phyloP scores from a whole-genome alignment of 495 filamentous ascomycete species.

The Penicillium samsonianum region DNA sequence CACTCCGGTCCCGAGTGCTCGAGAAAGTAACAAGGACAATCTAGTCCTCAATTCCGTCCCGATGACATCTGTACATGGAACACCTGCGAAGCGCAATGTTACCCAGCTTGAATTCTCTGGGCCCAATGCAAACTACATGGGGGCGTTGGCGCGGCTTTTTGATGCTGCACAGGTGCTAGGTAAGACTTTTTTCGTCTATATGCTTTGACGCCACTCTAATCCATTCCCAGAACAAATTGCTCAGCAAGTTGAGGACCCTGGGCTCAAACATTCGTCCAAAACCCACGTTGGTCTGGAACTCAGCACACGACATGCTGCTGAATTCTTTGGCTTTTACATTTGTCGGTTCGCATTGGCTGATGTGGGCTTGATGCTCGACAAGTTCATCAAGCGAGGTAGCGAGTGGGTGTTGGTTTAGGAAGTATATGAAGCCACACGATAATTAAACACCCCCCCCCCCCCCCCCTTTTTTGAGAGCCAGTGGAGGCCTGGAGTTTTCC shows the following conservation, averaged over 20 bases:
- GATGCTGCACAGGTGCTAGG: constrained; percentile 93
- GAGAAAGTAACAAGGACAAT: constrained; percentile 59
- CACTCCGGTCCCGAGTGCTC: constrained; percentile 31
- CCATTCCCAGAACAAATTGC: constrained; percentile 84
- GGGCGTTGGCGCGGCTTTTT: constrained; percentile 84
- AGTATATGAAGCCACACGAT: constrained; percentile 17
- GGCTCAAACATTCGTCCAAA: constrained; percentile 75
- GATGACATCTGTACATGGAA: constrained; percentile 69
- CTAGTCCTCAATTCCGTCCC: constrained; percentile 71
- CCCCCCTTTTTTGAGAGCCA: neutral
- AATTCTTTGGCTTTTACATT: constrained; percentile 96
- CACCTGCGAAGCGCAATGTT: constrained; percentile 68
- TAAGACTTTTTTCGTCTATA: constrained; percentile 49
- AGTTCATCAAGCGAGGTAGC: constrained; percentile 92
- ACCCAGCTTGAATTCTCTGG: constrained; percentile 70
- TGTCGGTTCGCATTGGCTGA: constrained; percentile 91
- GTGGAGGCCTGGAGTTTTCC: neutral
- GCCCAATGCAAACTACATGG: constrained; percentile 87
- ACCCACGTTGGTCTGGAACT: constrained; percentile 94
- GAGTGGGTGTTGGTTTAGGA: constrained; percentile 79
- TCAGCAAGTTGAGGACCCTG: constrained; percentile 92
- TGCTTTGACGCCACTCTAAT: constrained; percentile 19
- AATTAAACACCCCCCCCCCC: neutral
- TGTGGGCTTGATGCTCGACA: constrained; percentile 84
- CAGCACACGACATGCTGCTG: constrained; percentile 87